Evolutionary conservation across 352 stramenopile genomes (phyloP).

Genomic region (Globisporangium rhizosaccharum): DNA sequence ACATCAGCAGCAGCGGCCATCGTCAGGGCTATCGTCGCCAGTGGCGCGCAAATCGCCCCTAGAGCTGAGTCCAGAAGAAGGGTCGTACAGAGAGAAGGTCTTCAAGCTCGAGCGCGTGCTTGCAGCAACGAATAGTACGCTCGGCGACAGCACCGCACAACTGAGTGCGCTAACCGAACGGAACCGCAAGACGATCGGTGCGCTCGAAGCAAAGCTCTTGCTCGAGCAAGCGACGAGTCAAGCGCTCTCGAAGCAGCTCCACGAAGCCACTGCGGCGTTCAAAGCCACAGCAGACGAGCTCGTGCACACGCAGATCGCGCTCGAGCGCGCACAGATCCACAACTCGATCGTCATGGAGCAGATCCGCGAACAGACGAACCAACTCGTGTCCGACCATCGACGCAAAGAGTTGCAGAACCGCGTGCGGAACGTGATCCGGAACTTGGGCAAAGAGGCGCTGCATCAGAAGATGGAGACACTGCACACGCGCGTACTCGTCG

Average conservation of each 20-base stretch:
- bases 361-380: conserved; percentile 32
- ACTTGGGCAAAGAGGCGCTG: conserved; percentile 57
- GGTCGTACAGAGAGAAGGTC: conserved; percentile 40
- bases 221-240: conserved; percentile 47
- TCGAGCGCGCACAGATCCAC: conserved; percentile 42
- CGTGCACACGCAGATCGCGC: conserved; percentile 35
- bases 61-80: conserved; percentile 22
- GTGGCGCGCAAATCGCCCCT: conserved; percentile 7
- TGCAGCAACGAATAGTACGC: conserved; percentile 28
- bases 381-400: conserved; percentile 50
- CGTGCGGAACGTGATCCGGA: conserved; percentile 51
- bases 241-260: conserved; percentile 40
- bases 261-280: conserved; percentile 43
- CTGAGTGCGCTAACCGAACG: conserved; percentile 24
- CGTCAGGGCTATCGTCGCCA: not conserved
- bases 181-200: conserved; percentile 26
- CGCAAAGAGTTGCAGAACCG: conserved; percentile 43
- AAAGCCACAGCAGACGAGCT: conserved; percentile 36
- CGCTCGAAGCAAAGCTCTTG: conserved; percentile 41
- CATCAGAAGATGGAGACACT: conserved; percentile 58
- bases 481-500: conserved; percentile 35
- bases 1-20: not conserved
- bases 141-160: conserved; percentile 25
- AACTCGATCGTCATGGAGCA: conserved; percentile 39
- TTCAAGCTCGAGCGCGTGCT: conserved; percentile 56